Evolutionary conservation across 192 early-diverging fungal species (phyloP), one percentile per base, ranked within the genome.

Genomic region (Spizellomyces sp.): DNA sequence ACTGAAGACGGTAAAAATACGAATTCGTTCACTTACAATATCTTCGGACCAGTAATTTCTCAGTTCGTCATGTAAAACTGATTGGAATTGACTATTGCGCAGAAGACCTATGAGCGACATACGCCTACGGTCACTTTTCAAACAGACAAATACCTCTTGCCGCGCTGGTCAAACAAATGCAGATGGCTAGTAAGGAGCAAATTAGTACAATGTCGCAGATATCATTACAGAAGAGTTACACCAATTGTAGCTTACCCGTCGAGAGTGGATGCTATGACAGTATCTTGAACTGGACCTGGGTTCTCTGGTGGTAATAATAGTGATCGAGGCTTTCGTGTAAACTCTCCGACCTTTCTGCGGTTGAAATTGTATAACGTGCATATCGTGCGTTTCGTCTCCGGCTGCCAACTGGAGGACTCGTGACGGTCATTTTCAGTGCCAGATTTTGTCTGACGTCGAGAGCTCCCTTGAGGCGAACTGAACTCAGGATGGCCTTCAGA

Each of bases 31-130:
- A 54, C 50, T 12, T 54, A 54, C 50, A 54, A 68, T 68, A 19
- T 68, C 66, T 41, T 68, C 66, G 6, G 58, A 8, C 58, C 69
- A 62, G 48, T 70, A 70, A 36, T 70, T 70, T 9, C 69, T 57
- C 17, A 70, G 42, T 42, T 70, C 69, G 1, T 54, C 50, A 54
- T 54, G 50, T 19, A 54, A 54, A n/a, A 54, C 17, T 12, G 50
- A n/a, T 4, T 54, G 50, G 50, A 19, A n/a, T n/a, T 54, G 50
- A 12, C 50, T 54, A 19, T 36, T 0, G 27, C 27, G 27, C 27
- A 36, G 3, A 36, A 36, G 27, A 36, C 27, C 27, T 3, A 36
- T 36, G 0, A 36, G 27, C 27, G 27, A 36, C 27, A 36, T 2
- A 36, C 27, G 27, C 27, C 27, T 36, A 36, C 27, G 27, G 27